Base-by-base conservation (phyloP, 768 basidiomycete species). In the Mycena metata region DNA sequence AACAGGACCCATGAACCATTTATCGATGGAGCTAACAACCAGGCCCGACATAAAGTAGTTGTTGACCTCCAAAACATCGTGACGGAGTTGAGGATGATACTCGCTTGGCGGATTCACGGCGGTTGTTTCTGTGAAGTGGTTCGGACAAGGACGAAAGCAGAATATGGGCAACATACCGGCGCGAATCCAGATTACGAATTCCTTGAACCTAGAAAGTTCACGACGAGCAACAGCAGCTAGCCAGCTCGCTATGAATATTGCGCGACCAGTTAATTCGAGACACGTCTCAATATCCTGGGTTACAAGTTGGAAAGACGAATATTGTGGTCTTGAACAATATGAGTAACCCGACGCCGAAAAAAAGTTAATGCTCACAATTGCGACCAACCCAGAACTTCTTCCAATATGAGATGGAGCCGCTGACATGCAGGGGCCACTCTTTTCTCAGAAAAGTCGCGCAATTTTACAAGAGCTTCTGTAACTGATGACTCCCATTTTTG, bases 401-500 rank as follows among this genome's bases (percentile, higher is more conserved):
- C 89, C 70, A 96, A 74, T 16, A 95, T 82, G 47, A 96, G 81
- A 74, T 92, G 88, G 41, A 95, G 77, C 36, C 94, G 88, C 76
- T 96, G 94, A 59, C 89, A 88, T 35, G 93, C 92, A 33, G 92
- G 92, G 10, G 88, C 85, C 35, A 94, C 79, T 56, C 88, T 87
- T 69, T 90, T 87, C 73, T 91, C 91, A 21, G 91, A 84, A 73
- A 85, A 88, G 76, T 95, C 91, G 59, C 93, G 91, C 63, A 95
- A 79, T 75, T 89, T 92, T 36, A 85, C 82, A 57, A 96, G 78
- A 17, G 92, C 88, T 67, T 94, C 92, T 12, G 83, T 83, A 71
- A 94, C 86, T 5, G 88, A 89, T 2, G 87, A 82, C 76, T 95
- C 93, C 94, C 94, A 96, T 76, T 93, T 94, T 75, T 90, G 89